phyloP scores from a whole-genome alignment of 768 basidiomycete species.

The Pleurotus djamor region DNA sequence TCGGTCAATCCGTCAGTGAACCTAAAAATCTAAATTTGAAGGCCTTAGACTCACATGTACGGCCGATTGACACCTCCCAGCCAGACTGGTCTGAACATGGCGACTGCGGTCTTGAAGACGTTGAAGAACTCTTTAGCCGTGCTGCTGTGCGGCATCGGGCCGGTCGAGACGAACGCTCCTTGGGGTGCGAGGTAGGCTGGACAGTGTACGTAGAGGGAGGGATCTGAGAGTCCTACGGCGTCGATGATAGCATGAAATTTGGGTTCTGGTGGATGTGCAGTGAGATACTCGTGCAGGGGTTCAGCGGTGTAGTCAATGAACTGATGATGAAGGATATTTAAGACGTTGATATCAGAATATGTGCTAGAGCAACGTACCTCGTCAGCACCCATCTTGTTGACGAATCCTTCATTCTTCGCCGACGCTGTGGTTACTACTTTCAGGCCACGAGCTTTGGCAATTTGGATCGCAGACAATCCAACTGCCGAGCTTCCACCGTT shows the following conservation, averaged over 20 bases:
- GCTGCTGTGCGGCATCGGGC: slow-evolving; percentile 36
- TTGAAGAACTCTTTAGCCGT: slow-evolving; percentile 28
- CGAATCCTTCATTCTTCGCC: slow-evolving; percentile 43
- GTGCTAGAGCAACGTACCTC: slow-evolving; percentile 27
- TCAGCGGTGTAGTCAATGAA: slow-evolving; percentile 47
- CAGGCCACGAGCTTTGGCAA: slow-evolving; percentile 52
- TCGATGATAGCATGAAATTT: slow-evolving; percentile 49
- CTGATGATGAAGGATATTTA: slow-evolving; percentile 7
- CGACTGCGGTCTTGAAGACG: slow-evolving; percentile 26
- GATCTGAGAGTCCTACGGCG: slow-evolving; percentile 34
- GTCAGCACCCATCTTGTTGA: slow-evolving; percentile 50
- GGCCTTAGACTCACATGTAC: slow-evolving; percentile 36
- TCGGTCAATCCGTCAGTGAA: not conserved
- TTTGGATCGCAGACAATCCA: slow-evolving; percentile 52
- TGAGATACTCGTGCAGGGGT: slow-evolving; percentile 37
- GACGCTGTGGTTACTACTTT: slow-evolving; percentile 50
- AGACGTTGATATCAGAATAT: not conserved
- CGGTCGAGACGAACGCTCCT: slow-evolving; percentile 44
- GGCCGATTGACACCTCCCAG: slow-evolving; percentile 50
- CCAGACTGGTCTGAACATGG: slow-evolving; percentile 39
- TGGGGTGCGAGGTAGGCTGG: slow-evolving; percentile 38
- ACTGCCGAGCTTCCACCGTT: slow-evolving; percentile 58
- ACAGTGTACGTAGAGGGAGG: slow-evolving; percentile 36
- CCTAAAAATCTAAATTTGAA: not conserved
- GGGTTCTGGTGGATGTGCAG: slow-evolving; percentile 27